Conservation (phyloP, 2,329 filamentous ascomycete genomes). For the Alternaria gansuensis region DNA sequence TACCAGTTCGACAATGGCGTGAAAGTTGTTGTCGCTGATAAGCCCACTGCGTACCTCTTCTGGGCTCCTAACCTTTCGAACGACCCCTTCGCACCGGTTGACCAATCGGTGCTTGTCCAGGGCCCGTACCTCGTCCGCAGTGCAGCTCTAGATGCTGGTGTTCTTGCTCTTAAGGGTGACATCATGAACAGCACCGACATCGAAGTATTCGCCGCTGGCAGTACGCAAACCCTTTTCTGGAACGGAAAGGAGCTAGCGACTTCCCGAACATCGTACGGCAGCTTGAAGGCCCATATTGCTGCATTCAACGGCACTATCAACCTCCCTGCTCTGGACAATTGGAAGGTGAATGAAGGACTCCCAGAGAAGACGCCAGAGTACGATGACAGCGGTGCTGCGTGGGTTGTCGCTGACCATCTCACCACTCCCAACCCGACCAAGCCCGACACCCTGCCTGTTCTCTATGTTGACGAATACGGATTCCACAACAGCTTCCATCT, state of each 20-base stretch:
- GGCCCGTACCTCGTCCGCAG: conserved; percentile 55
- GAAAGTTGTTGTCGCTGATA: conserved; percentile 51
- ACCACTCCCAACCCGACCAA: conserved; percentile 52
- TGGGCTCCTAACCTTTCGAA: conserved; percentile 53
- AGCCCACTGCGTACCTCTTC: conserved; percentile 50
- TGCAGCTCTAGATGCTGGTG: conserved; percentile 33
- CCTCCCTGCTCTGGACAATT: conserved; percentile 56
- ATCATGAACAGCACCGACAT: conserved; percentile 46
- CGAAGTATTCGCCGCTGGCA: conserved; percentile 50
- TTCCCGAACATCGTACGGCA: conserved; percentile 49
- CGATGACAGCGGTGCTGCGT: conserved; percentile 55
- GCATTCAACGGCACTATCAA: conserved; percentile 36
- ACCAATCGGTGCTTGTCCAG: conserved; percentile 53
- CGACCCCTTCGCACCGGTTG: conserved; percentile 52
- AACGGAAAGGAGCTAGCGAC: conserved; percentile 49
- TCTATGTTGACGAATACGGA: conserved; percentile 56
- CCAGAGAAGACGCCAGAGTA: conserved; percentile 60
- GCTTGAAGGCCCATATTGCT: conserved; percentile 45
- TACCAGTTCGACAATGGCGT: conserved; percentile 51
- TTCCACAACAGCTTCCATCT: conserved; percentile 55
- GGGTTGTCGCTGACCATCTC: conserved; percentile 53
- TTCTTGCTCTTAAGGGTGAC: conserved; percentile 50
- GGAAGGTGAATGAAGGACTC: conserved; percentile 61
- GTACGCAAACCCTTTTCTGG: conserved; percentile 47
- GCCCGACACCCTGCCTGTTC: conserved; percentile 52